Percentiles rank a stretch among this genome's conserved stretches.
Conservation (phyloP, 257 asterid genomes). For the Scutellaria galericulata region DNA sequence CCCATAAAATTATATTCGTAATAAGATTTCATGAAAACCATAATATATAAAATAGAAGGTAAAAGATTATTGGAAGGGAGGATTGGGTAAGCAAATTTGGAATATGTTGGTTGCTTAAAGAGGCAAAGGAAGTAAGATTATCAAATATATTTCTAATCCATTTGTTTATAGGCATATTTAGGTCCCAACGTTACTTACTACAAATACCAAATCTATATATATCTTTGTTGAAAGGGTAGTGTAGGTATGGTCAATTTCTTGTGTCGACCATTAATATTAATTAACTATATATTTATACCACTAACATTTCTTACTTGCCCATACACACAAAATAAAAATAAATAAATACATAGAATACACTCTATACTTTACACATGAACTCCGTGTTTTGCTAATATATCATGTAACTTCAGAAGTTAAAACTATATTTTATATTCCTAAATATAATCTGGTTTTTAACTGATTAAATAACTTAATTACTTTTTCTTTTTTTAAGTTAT, state of each 20-base stretch:
- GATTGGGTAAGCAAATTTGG: too few relatives aligned
- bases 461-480: too few relatives aligned
- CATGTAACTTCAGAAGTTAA: background rate
- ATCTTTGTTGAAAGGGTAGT: conserved; percentile 59
- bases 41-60: too few relatives aligned
- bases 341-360: background rate
- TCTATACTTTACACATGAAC: conserved; percentile 11
- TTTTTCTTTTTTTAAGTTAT: too few relatives aligned
- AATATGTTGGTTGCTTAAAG: background rate
- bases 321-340: background rate
- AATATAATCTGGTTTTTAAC: too few relatives aligned
- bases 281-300: background rate
- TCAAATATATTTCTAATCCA: background rate
- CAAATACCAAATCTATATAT: conserved; percentile 45
- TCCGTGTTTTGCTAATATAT: conserved; percentile 12
- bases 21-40: too few relatives aligned
- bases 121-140: background rate
- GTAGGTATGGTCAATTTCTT: conserved; percentile 48
- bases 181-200: conserved; percentile 30
- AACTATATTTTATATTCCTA: too few relatives aligned
- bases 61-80: too few relatives aligned
- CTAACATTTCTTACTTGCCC: conserved; percentile 20
- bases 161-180: conserved; percentile 34
- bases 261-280: conserved; percentile 9
- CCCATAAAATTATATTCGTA: too few relatives aligned